phyloP scores from a whole-genome alignment of 495 filamentous ascomycete genomes.

The Talaromyces adpressus region DNA sequence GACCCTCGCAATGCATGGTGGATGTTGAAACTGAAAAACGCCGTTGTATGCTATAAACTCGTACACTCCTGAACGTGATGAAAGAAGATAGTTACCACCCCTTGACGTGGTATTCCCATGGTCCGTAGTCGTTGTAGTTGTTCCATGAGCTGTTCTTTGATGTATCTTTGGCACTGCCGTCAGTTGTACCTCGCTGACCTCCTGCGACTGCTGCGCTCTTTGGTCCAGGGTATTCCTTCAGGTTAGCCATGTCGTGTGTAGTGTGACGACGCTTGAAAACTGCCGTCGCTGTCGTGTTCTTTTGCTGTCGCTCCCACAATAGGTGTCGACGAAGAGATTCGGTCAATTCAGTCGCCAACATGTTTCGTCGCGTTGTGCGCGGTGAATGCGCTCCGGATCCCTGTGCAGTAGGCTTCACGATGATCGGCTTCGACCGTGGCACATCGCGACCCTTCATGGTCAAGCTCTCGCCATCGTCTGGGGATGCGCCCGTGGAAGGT shows the following conservation, averaged over 20 bases:
- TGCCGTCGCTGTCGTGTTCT: slow-evolving; percentile 79
- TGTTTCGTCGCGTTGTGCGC: slow-evolving; percentile 88
- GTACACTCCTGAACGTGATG: neutral
- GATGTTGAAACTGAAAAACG: slow-evolving; percentile 6
- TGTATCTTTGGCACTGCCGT: slow-evolving; percentile 33
- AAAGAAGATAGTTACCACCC: slow-evolving; percentile 50
- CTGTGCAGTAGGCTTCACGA: slow-evolving; percentile 45
- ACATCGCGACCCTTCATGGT: slow-evolving; percentile 69
- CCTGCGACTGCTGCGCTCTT: slow-evolving; percentile 22
- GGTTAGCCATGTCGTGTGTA: slow-evolving; percentile 77
- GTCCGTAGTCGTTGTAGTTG: slow-evolving; percentile 57
- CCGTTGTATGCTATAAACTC: neutral
- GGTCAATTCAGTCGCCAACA: slow-evolving; percentile 90
- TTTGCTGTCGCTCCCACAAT: slow-evolving; percentile 84
- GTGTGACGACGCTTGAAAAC: slow-evolving; percentile 90
- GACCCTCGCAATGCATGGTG: slow-evolving; percentile 6
- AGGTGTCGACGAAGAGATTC: slow-evolving; percentile 71
- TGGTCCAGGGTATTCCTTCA: slow-evolving; percentile 63
- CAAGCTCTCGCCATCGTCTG: slow-evolving; percentile 61
- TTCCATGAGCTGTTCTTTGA: slow-evolving; percentile 57
- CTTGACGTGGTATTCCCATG: slow-evolving; percentile 63
- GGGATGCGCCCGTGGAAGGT: slow-evolving; percentile 66
- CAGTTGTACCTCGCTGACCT: slow-evolving; percentile 7
- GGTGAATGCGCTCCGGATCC: slow-evolving; percentile 75
- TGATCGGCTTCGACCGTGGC: slow-evolving; percentile 80